A percentile compares a stretch with the other conserved stretches of the same genome.
phyloP scores from a whole-genome alignment of 495 filamentous ascomycete genomes.

The Chaetomidium leptoderma region DNA sequence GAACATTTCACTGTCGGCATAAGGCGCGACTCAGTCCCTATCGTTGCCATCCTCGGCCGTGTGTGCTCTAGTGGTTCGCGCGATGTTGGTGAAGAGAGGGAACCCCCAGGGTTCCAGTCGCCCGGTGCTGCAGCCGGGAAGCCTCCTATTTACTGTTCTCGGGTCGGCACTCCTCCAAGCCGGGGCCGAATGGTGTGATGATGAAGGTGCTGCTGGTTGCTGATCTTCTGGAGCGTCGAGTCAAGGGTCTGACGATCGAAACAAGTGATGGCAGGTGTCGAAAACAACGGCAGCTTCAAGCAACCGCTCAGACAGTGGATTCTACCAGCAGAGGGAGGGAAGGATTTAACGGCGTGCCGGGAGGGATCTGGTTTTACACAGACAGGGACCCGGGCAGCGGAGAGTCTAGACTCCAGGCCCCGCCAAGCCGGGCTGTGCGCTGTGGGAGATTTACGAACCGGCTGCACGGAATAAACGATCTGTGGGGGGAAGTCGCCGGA shows the following conservation, averaged over 20 bases:
- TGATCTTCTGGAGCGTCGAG: background rate
- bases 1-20: conserved; percentile 96
- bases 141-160: background rate
- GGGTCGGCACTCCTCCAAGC: background rate
- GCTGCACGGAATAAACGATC: conserved; percentile 11
- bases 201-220: background rate
- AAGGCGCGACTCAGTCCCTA: conserved; percentile 60
- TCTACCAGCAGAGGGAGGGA: conserved; percentile 8
- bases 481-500: conserved; percentile 19
- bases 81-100: conserved; percentile 8
- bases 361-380: conserved; percentile 25
- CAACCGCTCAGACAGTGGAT: conserved; percentile 19
- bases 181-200: background rate
- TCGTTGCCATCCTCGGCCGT: conserved; percentile 41
- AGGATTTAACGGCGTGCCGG: conserved; percentile 8
- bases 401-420: conserved; percentile 23
- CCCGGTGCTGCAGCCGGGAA: conserved; percentile 10
- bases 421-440: conserved; percentile 16
- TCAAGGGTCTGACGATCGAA: background rate
- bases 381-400: background rate
- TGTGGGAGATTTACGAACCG: background rate
- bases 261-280: background rate
- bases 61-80: conserved; percentile 12
- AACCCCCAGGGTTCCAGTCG: conserved; percentile 12
- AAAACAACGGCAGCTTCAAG: background rate